Evolutionary conservation across 1,284 basidiomycete genomes (phyloP).

Genomic region (Athelia sp.): DNA sequence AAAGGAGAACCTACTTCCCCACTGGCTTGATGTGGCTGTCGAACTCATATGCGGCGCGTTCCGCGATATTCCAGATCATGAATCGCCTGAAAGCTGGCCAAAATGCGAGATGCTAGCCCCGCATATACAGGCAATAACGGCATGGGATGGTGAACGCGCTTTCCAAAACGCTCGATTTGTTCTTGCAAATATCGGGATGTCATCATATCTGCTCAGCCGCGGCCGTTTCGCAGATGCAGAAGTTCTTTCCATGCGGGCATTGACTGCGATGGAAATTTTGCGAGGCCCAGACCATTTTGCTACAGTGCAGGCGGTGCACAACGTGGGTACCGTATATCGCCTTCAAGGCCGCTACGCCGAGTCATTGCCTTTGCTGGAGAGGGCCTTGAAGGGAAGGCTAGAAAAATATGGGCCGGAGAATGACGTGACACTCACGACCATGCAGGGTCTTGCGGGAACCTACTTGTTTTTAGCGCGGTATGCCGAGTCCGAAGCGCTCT

Average conservation of each 20-base stretch:
- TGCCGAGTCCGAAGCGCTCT: neutral
- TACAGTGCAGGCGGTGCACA: neutral
- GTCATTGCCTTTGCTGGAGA: neutral
- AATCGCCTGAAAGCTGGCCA: neutral
- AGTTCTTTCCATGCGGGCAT: neutral
- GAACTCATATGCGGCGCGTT: neutral
- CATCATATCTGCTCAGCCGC: neutral
- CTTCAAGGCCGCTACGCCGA: too few relatives aligned
- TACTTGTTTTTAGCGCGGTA: neutral
- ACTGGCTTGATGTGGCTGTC: neutral
- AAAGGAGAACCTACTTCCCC: neutral
- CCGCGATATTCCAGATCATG: neutral
- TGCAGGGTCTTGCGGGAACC: neutral
- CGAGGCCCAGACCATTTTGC: neutral
- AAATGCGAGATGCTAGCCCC: neutral
- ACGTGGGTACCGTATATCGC: too few relatives aligned
- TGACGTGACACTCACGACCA: neutral
- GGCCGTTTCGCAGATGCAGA: neutral
- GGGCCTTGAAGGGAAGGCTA: neutral
- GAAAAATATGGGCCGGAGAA: neutral
- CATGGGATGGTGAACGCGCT: neutral
- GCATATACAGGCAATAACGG: neutral
- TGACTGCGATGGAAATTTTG: neutral
- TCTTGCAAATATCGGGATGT: neutral
- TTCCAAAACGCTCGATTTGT: neutral